These are phyloP conservation scores for Fusarium sp. DNA, from an alignment of 2,329 filamentous ascomycete genomes.

Conservation along the genomic window DNA sequence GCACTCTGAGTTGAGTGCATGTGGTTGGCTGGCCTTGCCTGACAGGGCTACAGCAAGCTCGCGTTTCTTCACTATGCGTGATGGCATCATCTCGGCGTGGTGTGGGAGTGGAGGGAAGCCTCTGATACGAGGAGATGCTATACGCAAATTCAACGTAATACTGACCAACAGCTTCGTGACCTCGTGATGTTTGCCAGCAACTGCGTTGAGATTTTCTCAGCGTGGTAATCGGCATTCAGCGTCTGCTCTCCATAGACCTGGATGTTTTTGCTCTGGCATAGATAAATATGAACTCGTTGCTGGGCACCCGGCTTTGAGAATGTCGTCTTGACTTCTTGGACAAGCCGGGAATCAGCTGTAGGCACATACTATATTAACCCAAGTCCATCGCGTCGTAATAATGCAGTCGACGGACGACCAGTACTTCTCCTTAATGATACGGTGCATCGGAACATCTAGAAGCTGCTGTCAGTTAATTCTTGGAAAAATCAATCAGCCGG, in stretches of 20 bases:
- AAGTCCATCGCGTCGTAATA: background rate
- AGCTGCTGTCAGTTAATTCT: background rate
- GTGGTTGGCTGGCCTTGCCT: background rate
- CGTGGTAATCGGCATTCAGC: constrained; percentile 64
- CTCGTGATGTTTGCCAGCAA: constrained; percentile 52
- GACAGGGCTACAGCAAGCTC: constrained; percentile 9
- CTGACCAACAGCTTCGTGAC: constrained; percentile 21
- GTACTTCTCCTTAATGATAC: constrained; percentile 11
- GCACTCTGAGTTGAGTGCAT: background rate
- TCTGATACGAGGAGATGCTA: constrained; percentile 6
- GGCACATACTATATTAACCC: constrained; percentile 58
- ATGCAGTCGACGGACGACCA: background rate
- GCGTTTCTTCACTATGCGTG: constrained; percentile 1
- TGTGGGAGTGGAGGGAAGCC: background rate
- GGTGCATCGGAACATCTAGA: constrained; percentile 2
- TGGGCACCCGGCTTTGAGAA: constrained; percentile 68
- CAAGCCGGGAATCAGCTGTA: constrained; percentile 71
- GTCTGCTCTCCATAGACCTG: constrained; percentile 61
- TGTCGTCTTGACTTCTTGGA: constrained; percentile 67
- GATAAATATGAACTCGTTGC: constrained; percentile 64
- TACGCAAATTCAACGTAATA: constrained; percentile 11
- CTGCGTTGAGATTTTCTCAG: constrained; percentile 49
- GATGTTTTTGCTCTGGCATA: constrained; percentile 71
- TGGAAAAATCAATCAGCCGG: constrained; percentile 18
- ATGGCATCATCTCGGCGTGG: constrained; percentile 19